Percentiles rank a stretch among this genome's conserved stretches.
These are phyloP conservation scores for Miscanthus lutarioriparius DNA, from an alignment of 176 grass and related monocot genomes.

Conservation along the genomic window DNA sequence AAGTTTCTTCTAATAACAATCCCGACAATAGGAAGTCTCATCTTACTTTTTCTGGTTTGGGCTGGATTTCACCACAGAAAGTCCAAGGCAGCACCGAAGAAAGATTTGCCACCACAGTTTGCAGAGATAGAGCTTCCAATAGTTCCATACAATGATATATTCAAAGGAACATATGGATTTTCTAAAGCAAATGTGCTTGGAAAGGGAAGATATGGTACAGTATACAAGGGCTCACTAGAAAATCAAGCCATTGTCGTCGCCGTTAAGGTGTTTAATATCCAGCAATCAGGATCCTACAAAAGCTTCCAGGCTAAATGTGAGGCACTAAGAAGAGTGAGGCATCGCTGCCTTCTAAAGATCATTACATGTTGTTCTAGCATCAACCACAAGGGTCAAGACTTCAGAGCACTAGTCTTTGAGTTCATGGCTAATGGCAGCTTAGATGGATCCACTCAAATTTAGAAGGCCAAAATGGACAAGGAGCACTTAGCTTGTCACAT, in stretches of 20 bases:
- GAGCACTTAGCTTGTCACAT: slow-evolving; percentile 18
- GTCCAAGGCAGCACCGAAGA: background rate
- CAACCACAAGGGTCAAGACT: slow-evolving; percentile 35
- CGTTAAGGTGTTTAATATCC: slow-evolving; percentile 42
- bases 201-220: slow-evolving; percentile 24
- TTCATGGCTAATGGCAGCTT: slow-evolving; percentile 40
- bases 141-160: slow-evolving; percentile 5
- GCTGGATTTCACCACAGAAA: background rate
- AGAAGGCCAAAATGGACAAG: background rate
- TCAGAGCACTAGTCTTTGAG: slow-evolving; percentile 41
- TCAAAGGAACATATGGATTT: slow-evolving; percentile 26
- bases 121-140: background rate
- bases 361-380: slow-evolving; percentile 42
- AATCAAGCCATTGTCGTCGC: background rate
- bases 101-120: background rate
- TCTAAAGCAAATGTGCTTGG: slow-evolving; percentile 34
- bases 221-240: background rate
- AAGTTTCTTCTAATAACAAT: background rate
- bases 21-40: background rate
- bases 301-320: slow-evolving; percentile 50
- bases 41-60: background rate
- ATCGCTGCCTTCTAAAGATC: slow-evolving; percentile 46
- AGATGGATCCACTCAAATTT: slow-evolving; percentile 35
- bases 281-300: slow-evolving; percentile 13
- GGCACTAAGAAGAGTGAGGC: slow-evolving; percentile 33